Evolutionary conservation across 257 asterid species (phyloP).

Genomic region (Solanum sejunctum): DNA sequence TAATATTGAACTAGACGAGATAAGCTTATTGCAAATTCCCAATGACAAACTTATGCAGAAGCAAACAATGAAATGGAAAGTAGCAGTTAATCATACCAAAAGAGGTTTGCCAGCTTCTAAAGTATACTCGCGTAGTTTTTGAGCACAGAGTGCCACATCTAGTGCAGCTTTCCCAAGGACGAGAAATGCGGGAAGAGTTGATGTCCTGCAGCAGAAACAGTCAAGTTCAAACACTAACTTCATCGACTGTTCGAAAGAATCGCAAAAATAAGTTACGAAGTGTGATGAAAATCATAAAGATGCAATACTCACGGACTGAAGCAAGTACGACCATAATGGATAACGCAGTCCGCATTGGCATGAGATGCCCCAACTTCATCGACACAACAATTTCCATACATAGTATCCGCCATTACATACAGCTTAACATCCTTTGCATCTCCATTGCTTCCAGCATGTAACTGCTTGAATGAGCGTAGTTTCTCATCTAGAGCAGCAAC

Average conservation of each 20-base stretch:
- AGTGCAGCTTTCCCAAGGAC: slow-evolving; percentile 72
- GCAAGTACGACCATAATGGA: slow-evolving; percentile 85
- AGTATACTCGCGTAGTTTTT: slow-evolving; percentile 23
- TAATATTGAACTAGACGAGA: not conserved
- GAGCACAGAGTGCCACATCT: slow-evolving; percentile 37
- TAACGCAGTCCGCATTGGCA: slow-evolving; percentile 53
- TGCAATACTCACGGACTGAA: slow-evolving; percentile 75
- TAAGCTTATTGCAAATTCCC: not conserved
- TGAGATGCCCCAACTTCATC: slow-evolving; percentile 99
- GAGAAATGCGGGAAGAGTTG: slow-evolving; percentile 70
- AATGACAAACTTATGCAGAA: not conserved
- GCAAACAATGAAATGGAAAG: not conserved
- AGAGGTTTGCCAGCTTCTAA: slow-evolving; percentile 42
- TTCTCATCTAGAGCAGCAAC: slow-evolving; percentile 42
- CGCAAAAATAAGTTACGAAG: not conserved
- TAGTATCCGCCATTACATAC: slow-evolving; percentile 94
- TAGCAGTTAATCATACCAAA: slow-evolving; percentile 37
- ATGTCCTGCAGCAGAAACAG: slow-evolving; percentile 43
- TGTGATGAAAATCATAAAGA: not conserved
- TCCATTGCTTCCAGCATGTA: not conserved
- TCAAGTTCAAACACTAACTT: not conserved
- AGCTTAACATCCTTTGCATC: slow-evolving; percentile 29
- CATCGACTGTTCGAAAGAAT: not conserved
- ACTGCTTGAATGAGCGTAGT: slow-evolving; percentile 5
- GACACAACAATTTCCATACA: slow-evolving; percentile 88